Evolutionary conservation across 306 rosid genomes (phyloP), one percentile per base, ranked within the genome.

Genomic region (Prunus salicina): DNA sequence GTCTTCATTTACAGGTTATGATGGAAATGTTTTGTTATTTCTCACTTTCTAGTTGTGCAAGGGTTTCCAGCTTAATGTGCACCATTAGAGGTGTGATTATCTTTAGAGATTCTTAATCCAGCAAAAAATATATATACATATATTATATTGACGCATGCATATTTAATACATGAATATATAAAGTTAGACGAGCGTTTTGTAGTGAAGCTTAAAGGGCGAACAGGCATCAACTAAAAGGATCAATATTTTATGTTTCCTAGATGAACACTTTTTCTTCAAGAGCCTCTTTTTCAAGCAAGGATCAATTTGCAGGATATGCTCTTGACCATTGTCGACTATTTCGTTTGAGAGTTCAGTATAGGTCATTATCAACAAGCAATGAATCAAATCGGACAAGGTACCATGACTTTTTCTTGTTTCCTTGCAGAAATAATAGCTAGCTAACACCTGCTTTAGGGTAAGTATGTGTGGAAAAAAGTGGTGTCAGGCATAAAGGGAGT

Each of bases 1-100:
- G 91, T 88, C 97, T 80, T 85, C 81, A 80, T 80, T 75, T 82
- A 64, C 69, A 75, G 72, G 56, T 72, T 55, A 66, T 60, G 58
- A 72, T 52, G 24, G 30, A 68, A 5, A 47, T 46, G 28, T 32
- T 51, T 60, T 52, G 73, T 38, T 24, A 6, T 62, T 41, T 38
- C 9, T 25, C 28, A 25, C 28, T 34, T 34, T 34, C 41, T 34
- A 34, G 41, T 34, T 34, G 41, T 34, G 8, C 8, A 34, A 34
- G 41, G 41, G 41, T 34, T 34, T 34, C 41, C 41, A 34, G 41
- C 41, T 34, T 5, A 34, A 34, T 34, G 8, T 34, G 2, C 2
- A 34, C 41, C 41, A 55, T n/a, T 55, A 55, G 61, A 55, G 24
- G 61, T n/a, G 41, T 34, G 41, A 34, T 34, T 8, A 34, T 34